Base-by-base conservation (phyloP, 2,329 filamentous ascomycete species). In the Aspergillus aculeatus region DNA sequence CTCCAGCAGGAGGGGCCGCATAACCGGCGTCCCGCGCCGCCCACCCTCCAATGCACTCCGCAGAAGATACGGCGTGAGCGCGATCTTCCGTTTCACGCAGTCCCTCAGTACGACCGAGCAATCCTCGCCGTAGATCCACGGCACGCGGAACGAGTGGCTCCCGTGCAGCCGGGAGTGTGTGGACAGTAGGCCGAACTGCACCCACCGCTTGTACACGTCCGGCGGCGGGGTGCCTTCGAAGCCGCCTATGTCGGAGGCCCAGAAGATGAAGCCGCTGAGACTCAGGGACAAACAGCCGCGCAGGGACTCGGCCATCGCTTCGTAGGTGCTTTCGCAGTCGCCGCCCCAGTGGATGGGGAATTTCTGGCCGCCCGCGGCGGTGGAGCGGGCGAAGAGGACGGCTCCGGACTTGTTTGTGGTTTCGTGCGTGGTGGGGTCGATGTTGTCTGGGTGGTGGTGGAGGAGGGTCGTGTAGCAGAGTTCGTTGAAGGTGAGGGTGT, bases 201-300 rank as follows among this genome's bases (percentile, higher is more conserved):
- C 87, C 89, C 89, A 91, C 52, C 89, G 85, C 77, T 91, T 91
- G 75, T 91, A 91, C 66, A 91, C 84, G 78, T 85, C 87, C 0
- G 85, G 86, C 2, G 81, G 82, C 3, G 89, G 88, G 4, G 76
- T 82, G 2, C 89, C 89, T 69, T 91, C 89, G 66, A 91, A 90
- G 0, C 87, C 88, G 52, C 88, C 87, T 65, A 90, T 90, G 68
- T 90, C 88, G 63, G 84, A 86, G 35, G 85, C 86, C 87, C 87
- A 90, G 75, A 86, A 89, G 12, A 84, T 82, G 71, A 86, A 89
- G 2, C 87, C 87, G 49, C 82, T 85, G 1, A 90, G 76, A 14
- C 86, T 85, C 48, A 89, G 81, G 9, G 83, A 84, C 1, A 90
- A 75, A 0, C 87, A 87, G 14, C 87, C 88, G 9, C 87, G 84